Base-by-base conservation (phyloP, 2,329 filamentous ascomycete genomes). In the Alternaria atra region DNA sequence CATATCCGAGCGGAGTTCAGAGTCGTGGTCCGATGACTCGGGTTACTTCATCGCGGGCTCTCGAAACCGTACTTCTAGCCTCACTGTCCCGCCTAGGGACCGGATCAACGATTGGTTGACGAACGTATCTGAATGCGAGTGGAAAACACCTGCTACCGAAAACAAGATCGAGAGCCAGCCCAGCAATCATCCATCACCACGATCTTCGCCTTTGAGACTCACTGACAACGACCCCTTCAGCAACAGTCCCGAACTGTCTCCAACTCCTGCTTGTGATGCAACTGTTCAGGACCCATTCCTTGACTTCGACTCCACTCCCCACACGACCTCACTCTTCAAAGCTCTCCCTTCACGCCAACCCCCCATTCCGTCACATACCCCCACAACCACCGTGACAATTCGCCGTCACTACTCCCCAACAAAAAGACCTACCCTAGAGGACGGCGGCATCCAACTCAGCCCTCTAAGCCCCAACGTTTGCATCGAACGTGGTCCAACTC, bases 401-500 rank as follows among this genome's bases (percentile, higher is more conserved):
- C 48, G 34, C 12, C 30, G 15, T 10, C 32, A 29, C 27, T 20
- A 13, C 15, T 6, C 29, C 27, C 40, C 44, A 15, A 39, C 13
- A 12, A 56, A 39, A 12, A 12, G n/a, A 10, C 3, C 25, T 3
- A 32, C 25, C 17, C 17, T 46, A 13, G 58, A 66, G 34, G 59
- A 69, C 5, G 63, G 53, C 25, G 58, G 50, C 2, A 30, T 69
- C 9, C 61, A 70, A 12, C 32, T 71, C 39, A 70, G 64, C 34
- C 67, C 65, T 10, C 63, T 76, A 2, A 76, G 70, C 42, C 70
- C 74, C 12, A 73, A 76, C 44, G 70, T 76, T 3, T 76, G 73
- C 37, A 65, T 70, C 43, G 69, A 72, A 54, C 73, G 74, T 27
- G 74, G 73, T 2, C 65, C 73, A 4, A 63, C 67, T 7, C 66